Base-by-base conservation (phyloP, 1,284 basidiomycete species). In the Tilletia horrida region DNA sequence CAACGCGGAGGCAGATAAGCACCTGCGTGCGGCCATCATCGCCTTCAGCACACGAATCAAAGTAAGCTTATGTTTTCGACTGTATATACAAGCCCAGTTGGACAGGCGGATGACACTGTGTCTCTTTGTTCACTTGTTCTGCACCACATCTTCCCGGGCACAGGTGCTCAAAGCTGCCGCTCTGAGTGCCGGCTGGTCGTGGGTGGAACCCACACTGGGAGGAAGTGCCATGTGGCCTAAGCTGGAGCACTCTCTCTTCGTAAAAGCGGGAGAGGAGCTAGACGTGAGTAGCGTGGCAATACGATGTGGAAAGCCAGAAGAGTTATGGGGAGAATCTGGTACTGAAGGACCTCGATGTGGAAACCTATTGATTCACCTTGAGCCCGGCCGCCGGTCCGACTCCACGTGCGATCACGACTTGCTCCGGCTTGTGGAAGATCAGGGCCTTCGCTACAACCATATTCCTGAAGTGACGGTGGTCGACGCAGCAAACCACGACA, bases 261-360 rank as follows among this genome's bases (percentile, higher is more conserved):
- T 48, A 7, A 18, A 48, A 16, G 47, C 47, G 16, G 47, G 47
- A 18, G 47, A 48, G 18, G 47, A 48, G 47, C 47, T 48, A 7
- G 47, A 48, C 47, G 47, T 48, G 16, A 48, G 47, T 48, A 16
- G 16, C n/a, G n/a, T n/a, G n/a, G n/a, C n/a, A n/a, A n/a, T n/a
- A n/a, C n/a, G n/a, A n/a, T n/a, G n/a, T n/a, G n/a, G n/a, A n/a
- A n/a, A n/a, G n/a, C n/a, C n/a, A n/a, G n/a, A n/a, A n/a, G n/a
- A n/a, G n/a, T n/a, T n/a, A n/a, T n/a, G n/a, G n/a, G n/a, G n/a
- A n/a, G n/a, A n/a, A n/a, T n/a, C n/a, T n/a, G n/a, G n/a, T n/a
- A n/a, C n/a, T n/a, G n/a, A n/a, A n/a, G n/a, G n/a, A n/a, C n/a
- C n/a, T n/a, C n/a, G n/a, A n/a, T n/a, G n/a, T n/a, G n/a, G n/a